Conservation (phyloP, 2,329 filamentous ascomycete genomes). For the Esteya vermicola region DNA sequence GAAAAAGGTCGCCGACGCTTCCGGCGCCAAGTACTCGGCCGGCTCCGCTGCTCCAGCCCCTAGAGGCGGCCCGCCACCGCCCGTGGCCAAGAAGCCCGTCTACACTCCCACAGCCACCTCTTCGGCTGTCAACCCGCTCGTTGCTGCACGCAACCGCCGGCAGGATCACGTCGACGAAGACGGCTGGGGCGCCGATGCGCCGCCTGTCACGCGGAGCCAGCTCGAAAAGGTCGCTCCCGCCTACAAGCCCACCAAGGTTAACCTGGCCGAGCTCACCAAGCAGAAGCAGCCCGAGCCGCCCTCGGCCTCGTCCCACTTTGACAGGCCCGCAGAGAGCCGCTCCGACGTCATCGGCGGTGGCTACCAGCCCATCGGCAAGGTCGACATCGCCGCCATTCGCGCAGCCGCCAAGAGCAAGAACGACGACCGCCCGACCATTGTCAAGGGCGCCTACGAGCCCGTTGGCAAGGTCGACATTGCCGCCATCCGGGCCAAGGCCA, state of each 20-base stretch:
- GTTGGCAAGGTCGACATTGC: slow-evolving; percentile 95
- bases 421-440: slow-evolving; percentile 68
- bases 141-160: slow-evolving; percentile 48
- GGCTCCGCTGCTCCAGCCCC: slow-evolving; percentile 42
- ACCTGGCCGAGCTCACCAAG: slow-evolving; percentile 72
- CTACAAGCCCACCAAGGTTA: slow-evolving; percentile 91
- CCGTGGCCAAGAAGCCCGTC: slow-evolving; percentile 77
- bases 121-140: slow-evolving; percentile 46
- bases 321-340: slow-evolving; percentile 27
- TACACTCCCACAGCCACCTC: slow-evolving; percentile 67
- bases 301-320: slow-evolving; percentile 29
- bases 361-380: slow-evolving; percentile 90
- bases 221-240: slow-evolving; percentile 85
- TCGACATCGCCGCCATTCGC: slow-evolving; percentile 89
- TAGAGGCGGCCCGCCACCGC: slow-evolving; percentile 30
- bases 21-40: slow-evolving; percentile 82
- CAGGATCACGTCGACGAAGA: slow-evolving; percentile 58
- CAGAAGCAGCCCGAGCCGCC: slow-evolving; percentile 50
- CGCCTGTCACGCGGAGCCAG: slow-evolving; percentile 73
- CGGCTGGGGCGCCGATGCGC: slow-evolving; percentile 90
- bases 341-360: slow-evolving; percentile 64
- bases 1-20: slow-evolving; percentile 87
- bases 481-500: slow-evolving; percentile 73
- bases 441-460: slow-evolving; percentile 90
- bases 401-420: slow-evolving; percentile 52